Evolutionary conservation across 177 flowering plant species (phyloP).

Genomic region (Vitis hybrid): DNA sequence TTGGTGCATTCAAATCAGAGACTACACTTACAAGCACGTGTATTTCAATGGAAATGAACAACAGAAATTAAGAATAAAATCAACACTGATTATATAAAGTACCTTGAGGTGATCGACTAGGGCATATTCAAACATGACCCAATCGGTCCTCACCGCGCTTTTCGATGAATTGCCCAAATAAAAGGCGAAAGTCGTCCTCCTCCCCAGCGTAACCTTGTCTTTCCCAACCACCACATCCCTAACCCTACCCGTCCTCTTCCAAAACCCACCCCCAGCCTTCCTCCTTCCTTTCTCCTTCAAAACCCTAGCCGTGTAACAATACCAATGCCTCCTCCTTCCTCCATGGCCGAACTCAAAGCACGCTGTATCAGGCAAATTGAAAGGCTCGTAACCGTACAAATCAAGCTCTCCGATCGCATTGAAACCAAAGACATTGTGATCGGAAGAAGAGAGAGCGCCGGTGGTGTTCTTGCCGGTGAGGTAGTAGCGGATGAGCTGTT

Average conservation of each 20-base stretch:
- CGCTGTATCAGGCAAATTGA: slow-evolving; percentile 40
- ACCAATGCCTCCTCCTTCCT: slow-evolving; percentile 57
- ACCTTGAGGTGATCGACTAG: slow-evolving; percentile 40
- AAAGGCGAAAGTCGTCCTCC: slow-evolving; percentile 41
- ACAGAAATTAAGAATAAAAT: not conserved
- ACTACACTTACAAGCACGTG: too few species aligned
- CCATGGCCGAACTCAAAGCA: slow-evolving; percentile 40
- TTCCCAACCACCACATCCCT: slow-evolving; percentile 33
- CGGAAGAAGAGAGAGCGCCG: not conserved
- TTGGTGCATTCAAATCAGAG: too few species aligned
- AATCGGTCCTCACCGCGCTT: slow-evolving; percentile 39
- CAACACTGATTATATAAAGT: not conserved
- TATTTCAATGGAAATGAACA: not conserved
- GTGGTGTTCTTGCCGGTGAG: slow-evolving; percentile 39
- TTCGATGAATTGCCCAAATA: slow-evolving; percentile 31
- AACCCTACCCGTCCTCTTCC: slow-evolving; percentile 44
- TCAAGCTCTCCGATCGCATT: slow-evolving; percentile 44
- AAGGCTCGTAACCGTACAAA: slow-evolving; percentile 41
- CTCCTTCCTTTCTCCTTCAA: slow-evolving; percentile 19
- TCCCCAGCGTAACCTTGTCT: slow-evolving; percentile 41
- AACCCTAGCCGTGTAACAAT: slow-evolving; percentile 33
- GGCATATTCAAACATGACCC: slow-evolving; percentile 62
- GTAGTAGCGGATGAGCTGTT: slow-evolving; percentile 46
- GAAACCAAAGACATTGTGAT: slow-evolving; percentile 3
- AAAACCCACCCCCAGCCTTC: slow-evolving; percentile 44